Base-by-base conservation (phyloP, 164 flowering plant species). In the Berberis thunbergii region DNA sequence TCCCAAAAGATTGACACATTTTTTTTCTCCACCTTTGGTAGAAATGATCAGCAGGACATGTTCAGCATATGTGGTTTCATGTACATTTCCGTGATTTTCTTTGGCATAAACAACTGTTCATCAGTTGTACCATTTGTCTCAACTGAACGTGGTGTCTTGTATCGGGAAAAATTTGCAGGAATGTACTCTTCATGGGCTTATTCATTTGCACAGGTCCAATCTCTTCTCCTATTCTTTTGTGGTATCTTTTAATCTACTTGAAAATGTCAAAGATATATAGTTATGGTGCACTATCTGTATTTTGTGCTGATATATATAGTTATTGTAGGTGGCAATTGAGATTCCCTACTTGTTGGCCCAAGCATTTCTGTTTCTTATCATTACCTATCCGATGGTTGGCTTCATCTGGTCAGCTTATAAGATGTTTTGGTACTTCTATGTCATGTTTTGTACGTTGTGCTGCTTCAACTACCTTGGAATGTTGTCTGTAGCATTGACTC, bases 151-250 rank as follows among this genome's bases (percentile, higher is more conserved):
- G 73, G 61, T 43, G 92, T 85, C 40, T 41, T 88, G 39, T 84
- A 83, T 57, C 69, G 88, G 4, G 96, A 88, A 74, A 77, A 70
- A 69, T 84, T 80, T 74, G 84, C 91, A 10, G 91, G 96, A 55
- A 86, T 88, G 96, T 88, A 86, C 70, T 80, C 88, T 57, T 63
- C 90, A 42, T 76, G 77, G 84, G 78, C 88, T 48, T 86, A 80
- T 73, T 71, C 89, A 65, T 64, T 81, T 65, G 88, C 88, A 39
- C 92, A 88, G 87, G 96, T 84, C 69, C 9, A 43, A 55, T 39
- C 8, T n/a, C 49, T 44, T 13, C 5, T 7, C 3, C 42, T 43
- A 50, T 7, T 57, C n/a, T 13, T 48, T 13, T 8, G 45, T 48
- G 48, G 40, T 11, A 7, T 57, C 55, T 57, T 49, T 26, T 26